Evolutionary conservation across 1,284 basidiomycete species (phyloP).

Genomic region (Golubevia sp.): DNA sequence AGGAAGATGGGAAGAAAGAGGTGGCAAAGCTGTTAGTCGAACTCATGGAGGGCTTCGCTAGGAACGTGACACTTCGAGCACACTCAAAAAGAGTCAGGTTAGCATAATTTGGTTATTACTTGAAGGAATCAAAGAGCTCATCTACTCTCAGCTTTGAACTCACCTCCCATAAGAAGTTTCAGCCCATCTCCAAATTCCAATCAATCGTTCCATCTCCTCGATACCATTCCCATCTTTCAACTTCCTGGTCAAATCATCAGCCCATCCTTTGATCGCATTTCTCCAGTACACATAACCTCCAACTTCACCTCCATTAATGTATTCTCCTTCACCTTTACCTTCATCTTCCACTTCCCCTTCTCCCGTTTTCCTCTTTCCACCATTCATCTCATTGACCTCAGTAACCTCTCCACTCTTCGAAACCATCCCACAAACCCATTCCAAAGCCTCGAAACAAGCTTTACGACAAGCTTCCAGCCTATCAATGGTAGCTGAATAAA

Average conservation of each 20-base stretch:
- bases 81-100: too few species aligned
- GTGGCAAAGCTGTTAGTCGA: too few species aligned
- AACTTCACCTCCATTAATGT: background rate
- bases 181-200: constrained; percentile 38
- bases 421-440: too few species aligned
- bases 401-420: too few species aligned
- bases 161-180: constrained; percentile 21
- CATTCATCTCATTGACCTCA: background rate
- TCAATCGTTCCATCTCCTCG: too few species aligned
- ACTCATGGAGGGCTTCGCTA: too few species aligned
- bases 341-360: background rate
- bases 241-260: background rate
- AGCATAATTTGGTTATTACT: too few species aligned
- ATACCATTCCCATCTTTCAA: background rate
- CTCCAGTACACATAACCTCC: background rate
- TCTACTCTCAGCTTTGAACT: background rate
- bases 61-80: too few species aligned
- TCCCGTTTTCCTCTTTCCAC: background rate
- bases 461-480: constrained; percentile 13
- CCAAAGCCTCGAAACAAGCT: too few species aligned
- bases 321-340: background rate
- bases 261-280: background rate
- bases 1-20: too few species aligned
- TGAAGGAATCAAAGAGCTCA: too few species aligned
- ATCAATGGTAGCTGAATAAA: constrained; percentile 20